Evolutionary conservation across 495 filamentous ascomycete species (phyloP).

Genomic region (Hypoxylon subgilvum): DNA sequence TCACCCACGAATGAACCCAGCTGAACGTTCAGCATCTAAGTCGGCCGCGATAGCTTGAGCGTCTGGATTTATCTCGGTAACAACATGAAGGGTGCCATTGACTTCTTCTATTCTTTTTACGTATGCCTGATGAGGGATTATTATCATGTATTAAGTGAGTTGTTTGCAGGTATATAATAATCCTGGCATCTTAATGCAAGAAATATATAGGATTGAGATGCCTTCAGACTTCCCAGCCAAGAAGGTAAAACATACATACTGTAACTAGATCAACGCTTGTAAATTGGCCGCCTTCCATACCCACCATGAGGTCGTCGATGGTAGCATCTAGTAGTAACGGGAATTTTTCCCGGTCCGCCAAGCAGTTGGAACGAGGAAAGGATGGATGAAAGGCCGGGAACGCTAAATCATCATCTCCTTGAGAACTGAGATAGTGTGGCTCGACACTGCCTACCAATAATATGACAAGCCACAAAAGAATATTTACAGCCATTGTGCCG

Average conservation of each 20-base stretch:
- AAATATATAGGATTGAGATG: too few species aligned
- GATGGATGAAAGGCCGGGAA: too few species aligned
- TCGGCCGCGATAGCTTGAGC: slow-evolving; percentile 46
- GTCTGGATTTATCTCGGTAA: slow-evolving; percentile 56
- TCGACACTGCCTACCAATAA: too few species aligned
- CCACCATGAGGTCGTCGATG: slow-evolving; percentile 58
- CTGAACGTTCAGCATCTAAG: slow-evolving; percentile 40
- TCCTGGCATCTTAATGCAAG: neutral
- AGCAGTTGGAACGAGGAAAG: too few species aligned
- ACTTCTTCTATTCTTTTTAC: slow-evolving; percentile 51
- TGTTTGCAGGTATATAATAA: too few species aligned
- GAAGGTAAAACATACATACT: slow-evolving; percentile 24
- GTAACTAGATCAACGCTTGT: slow-evolving; percentile 64
- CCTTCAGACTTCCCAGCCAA: too few species aligned
- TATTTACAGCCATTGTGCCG: too few species aligned
- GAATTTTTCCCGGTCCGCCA: too few species aligned
- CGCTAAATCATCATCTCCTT: too few species aligned
- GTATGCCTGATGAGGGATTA: slow-evolving; percentile 39
- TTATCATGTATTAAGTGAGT: neutral
- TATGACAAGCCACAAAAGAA: too few species aligned
- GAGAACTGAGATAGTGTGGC: too few species aligned
- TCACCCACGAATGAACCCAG: slow-evolving; percentile 5
- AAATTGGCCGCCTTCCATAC: slow-evolving; percentile 56
- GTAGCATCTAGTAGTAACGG: slow-evolving; percentile 23
- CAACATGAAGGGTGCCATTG: slow-evolving; percentile 46